Conservation (phyloP, 2,329 filamentous ascomycete genomes). For the Arthroderma sp. region DNA sequence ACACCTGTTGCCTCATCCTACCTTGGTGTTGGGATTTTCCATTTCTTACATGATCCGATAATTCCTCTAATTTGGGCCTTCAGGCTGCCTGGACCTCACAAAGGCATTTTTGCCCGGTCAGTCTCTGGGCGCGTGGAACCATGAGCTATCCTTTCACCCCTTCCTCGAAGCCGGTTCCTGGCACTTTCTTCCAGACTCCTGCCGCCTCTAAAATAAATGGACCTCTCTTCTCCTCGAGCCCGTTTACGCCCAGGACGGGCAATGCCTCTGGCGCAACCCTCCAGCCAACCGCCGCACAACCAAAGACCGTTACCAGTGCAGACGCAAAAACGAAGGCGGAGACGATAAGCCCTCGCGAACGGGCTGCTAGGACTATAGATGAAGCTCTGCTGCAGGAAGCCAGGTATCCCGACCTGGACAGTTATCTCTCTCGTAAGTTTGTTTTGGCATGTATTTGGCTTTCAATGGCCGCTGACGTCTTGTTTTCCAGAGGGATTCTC, state of each 20-base stretch:
- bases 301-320: constrained; percentile 11
- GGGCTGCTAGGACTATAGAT: constrained; percentile 75
- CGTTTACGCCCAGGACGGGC: constrained; percentile 12
- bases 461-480: constrained; percentile 1
- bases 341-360: constrained; percentile 55
- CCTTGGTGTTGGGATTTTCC: too few species aligned
- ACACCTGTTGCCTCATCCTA: too few species aligned
- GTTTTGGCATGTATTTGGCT: neutral
- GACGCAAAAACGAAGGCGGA: constrained; percentile 35
- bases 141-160: constrained; percentile 34
- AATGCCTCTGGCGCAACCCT: constrained; percentile 1
- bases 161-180: constrained; percentile 28
- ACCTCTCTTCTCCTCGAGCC: constrained; percentile 21
- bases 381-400: constrained; percentile 61
- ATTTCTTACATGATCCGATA: too few species aligned
- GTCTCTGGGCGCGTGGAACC: constrained; percentile 8
- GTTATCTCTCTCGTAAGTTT: constrained; percentile 70
- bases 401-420: constrained; percentile 77
- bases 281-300: constrained; percentile 3
- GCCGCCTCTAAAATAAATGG: constrained; percentile 25
- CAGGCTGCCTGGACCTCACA: too few species aligned
- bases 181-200: constrained; percentile 29
- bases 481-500: constrained; percentile 60
- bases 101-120: too few species aligned
- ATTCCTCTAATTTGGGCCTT: too few species aligned